Evolutionary conservation across 139 green algal species (phyloP).

Genomic region (Closterium sp.): DNA sequence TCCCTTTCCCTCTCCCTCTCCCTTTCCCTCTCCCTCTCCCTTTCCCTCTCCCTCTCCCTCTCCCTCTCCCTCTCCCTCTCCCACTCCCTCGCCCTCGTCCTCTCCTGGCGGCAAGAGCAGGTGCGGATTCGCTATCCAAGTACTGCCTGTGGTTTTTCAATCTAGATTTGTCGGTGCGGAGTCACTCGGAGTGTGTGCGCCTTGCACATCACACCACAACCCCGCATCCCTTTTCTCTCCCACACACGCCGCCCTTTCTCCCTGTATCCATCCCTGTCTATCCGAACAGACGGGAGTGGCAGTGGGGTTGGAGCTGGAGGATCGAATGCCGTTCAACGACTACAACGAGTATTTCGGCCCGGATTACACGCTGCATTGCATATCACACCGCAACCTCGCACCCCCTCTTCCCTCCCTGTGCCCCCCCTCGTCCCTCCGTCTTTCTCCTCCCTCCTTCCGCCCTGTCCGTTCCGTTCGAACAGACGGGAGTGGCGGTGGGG

Average conservation of each 20-base stretch:
- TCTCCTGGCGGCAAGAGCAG: no score
- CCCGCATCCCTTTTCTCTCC: neutral
- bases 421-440: neutral
- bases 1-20: no score
- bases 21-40: no score
- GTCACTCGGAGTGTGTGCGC: no score
- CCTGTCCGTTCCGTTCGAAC: neutral
- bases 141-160: conserved; percentile 93
- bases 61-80: no score
- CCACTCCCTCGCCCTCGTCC: no score
- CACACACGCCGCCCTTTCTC: neutral
- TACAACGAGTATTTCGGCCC: conserved; percentile 88
- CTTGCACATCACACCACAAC: conserved; percentile 56
- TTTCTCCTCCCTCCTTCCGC: neutral
- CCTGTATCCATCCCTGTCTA: neutral
- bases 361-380: conserved; percentile 67
- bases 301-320: conserved; percentile 49
- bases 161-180: conserved; percentile 82
- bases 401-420: neutral
- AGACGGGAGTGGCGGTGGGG: conserved; percentile 49
- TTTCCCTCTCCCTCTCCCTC: no score
- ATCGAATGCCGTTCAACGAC: conserved; percentile 82
- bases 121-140: conserved; percentile 75
- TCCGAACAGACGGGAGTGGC: conserved; percentile 43
- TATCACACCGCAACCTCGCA: conserved; percentile 47